Base-by-base conservation (phyloP, 257 asterid species). In the Gentiana macrophylla region DNA sequence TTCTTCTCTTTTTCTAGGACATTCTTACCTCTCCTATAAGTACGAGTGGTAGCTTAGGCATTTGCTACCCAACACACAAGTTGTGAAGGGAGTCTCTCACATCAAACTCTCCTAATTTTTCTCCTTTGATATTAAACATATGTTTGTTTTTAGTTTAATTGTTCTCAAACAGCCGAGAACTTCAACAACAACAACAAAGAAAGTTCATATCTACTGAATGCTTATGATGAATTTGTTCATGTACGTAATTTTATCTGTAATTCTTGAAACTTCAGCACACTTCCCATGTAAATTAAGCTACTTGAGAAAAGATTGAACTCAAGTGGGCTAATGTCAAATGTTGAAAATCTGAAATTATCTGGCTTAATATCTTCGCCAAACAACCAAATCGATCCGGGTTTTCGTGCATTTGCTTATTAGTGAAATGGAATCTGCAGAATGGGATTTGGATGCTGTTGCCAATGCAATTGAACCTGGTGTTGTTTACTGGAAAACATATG, bases 141-240 rank as follows among this genome's bases (percentile, higher is more conserved):
- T 79, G 32, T 91, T 64, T 61, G 13, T 91, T 68, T 84, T 83
- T 72, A 78, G 80, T 12, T 79, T 71, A 76, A 75, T 87, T 35
- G 97, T 78, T 58, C 72, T 84, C 4, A 87, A 96, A 4, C 96
- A 95, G 37, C 95, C 98, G 97, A 91, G 81, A 80, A 85, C 97
- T 1, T 91, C 84, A 10, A 95, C 87, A 62, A 83, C 87, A 49
- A 91, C 98, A 2, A 91, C 84, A 94, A 87, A 76, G 82, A 91
- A 91, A 78, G 77, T 91, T 95, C 86, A 79, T 68, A 69, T 73
- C 0, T 94, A 78, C 81, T 32, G 96, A 87, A 6, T 43, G 12
- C 44, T 82, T 71, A 70, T 94, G 69, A 37, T 12, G 10, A 49
- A 79, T 32, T 46, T 55, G 43, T 56, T 66, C 2, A 71, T 79